Conservation (phyloP, 768 basidiomycete species). For the Pisolithus sp. region DNA sequence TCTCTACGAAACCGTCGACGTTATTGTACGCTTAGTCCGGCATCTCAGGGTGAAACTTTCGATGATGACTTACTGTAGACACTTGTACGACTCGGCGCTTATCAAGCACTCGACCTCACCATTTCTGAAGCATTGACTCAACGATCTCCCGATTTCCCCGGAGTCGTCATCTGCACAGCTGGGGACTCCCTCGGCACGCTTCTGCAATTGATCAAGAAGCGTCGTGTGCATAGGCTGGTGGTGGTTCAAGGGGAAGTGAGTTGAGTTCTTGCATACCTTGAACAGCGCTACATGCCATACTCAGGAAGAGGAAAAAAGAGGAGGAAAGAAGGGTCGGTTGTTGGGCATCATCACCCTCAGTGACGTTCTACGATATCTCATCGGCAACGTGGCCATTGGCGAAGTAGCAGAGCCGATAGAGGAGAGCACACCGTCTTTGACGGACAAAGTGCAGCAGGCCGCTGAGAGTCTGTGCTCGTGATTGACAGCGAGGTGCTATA, state of each 20-base stretch:
- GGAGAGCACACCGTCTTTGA: slow-evolving; percentile 12
- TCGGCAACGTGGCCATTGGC: slow-evolving; percentile 54
- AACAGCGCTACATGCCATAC: neutral
- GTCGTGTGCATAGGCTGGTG: slow-evolving; percentile 89
- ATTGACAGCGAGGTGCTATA: neutral
- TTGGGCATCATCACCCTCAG: slow-evolving; percentile 84
- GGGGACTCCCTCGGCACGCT: slow-evolving; percentile 88
- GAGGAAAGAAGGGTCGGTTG: slow-evolving; percentile 77
- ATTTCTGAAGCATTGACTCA: slow-evolving; percentile 89
- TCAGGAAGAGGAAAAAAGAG: slow-evolving; percentile 74
- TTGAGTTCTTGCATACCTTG: neutral
- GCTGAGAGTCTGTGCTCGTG: slow-evolving; percentile 15
- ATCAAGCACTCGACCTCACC: slow-evolving; percentile 92
- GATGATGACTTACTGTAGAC: slow-evolving; percentile 47
- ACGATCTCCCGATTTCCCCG: slow-evolving; percentile 91
- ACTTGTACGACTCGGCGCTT: slow-evolving; percentile 88
- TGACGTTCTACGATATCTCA: slow-evolving; percentile 81
- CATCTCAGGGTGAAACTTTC: neutral
- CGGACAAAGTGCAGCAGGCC: slow-evolving; percentile 9
- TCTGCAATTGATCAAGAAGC: slow-evolving; percentile 85
- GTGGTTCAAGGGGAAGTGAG: slow-evolving; percentile 88
- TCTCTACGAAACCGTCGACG: slow-evolving; percentile 97
- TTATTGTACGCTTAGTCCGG: slow-evolving; percentile 57
- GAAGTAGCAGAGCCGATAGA: slow-evolving; percentile 36
- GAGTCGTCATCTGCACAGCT: slow-evolving; percentile 92